Base-by-base conservation (phyloP, 345 rosid species). In the Limnanthes douglasii region DNA sequence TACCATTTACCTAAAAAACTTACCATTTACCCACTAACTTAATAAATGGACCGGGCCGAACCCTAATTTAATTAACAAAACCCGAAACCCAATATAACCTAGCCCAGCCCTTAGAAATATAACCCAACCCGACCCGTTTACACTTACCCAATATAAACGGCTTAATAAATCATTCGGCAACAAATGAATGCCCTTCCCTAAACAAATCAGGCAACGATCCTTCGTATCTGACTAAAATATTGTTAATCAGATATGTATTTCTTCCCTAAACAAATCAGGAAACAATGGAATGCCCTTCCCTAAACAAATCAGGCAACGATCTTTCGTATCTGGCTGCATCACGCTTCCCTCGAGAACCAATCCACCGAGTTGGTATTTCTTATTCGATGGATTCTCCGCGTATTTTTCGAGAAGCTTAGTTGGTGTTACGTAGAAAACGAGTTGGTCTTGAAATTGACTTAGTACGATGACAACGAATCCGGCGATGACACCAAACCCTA, bases 301-400 rank as follows among this genome's bases (percentile, higher is more conserved):
- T n/a, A n/a, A n/a, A n/a, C n/a, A n/a, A n/a, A n/a, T n/a, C n/a
- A n/a, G n/a, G n/a, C n/a, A n/a, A 90, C 92, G 30, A 90, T 83
- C 35, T 90, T 94, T 81, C n/a, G n/a, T n/a, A 5, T 65, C 68
- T 0, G 92, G 95, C 18, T 84, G 76, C 16, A 51, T 69, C 2
- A 90, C 84, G 54, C 95, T 84, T 2, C 98, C 98, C 61, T 90
- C 98, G 6, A 90, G 86, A 12, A 90, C 94, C 43, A 90, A 42
- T 2, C 98, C 95, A 0, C 95, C 95, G 57, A 90, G 71, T 15
- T 94, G 56, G 37, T 74, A 90, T 54, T 66, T 77, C 31, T 53
- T 67, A 55, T 70, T 84, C 0, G 74, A 48, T 1, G 92, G 95
- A 33, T 79, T 74, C 37, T 56, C 42, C 3, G 62, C 47, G 65